Evolutionary conservation across 352 stramenopile species (phyloP).

Genomic region (Thalassiosira livingstoniorum): DNA sequence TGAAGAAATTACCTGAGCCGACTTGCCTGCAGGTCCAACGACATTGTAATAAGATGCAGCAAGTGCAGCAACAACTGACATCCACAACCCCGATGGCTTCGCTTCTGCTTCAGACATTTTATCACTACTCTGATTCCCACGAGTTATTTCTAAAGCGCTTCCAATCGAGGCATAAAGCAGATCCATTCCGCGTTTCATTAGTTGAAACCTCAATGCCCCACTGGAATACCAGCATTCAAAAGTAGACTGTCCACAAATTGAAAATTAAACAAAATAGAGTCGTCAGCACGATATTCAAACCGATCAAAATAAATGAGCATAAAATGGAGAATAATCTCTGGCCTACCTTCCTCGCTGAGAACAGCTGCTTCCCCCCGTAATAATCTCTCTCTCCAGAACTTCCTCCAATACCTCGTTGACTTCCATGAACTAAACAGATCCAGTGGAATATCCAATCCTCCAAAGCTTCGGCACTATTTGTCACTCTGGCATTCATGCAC

Average conservation of each 20-base stretch:
- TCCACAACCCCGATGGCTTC: slow-evolving; percentile 58
- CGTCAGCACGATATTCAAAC: neutral
- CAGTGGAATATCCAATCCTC: slow-evolving; percentile 61
- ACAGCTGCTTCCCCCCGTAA: slow-evolving; percentile 19
- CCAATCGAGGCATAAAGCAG: slow-evolving; percentile 82
- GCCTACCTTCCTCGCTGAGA: slow-evolving; percentile 31
- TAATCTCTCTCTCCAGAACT: neutral
- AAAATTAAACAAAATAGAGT: neutral
- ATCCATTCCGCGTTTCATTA: slow-evolving; percentile 83
- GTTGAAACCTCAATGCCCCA: slow-evolving; percentile 75
- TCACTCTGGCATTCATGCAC: slow-evolving; percentile 55
- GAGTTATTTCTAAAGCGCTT: slow-evolving; percentile 71
- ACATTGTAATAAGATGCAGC: slow-evolving; percentile 80
- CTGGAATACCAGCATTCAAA: slow-evolving; percentile 82
- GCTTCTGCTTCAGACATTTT: slow-evolving; percentile 38
- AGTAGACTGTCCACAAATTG: slow-evolving; percentile 26
- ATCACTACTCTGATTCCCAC: slow-evolving; percentile 34
- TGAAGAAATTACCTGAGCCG: slow-evolving; percentile 53
- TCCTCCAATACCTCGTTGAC: neutral
- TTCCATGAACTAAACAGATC: slow-evolving; percentile 51
- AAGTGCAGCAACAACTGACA: slow-evolving; percentile 63
- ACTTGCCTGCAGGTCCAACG: slow-evolving; percentile 60
- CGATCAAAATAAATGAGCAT: slow-evolving; percentile 1
- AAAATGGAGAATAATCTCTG: slow-evolving; percentile 4
- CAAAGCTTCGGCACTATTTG: slow-evolving; percentile 31